Evolutionary conservation across 2,329 filamentous ascomycete genomes (phyloP), one percentile per base, ranked within the genome.

Genomic region (Rhinocladiella mackenziei): DNA sequence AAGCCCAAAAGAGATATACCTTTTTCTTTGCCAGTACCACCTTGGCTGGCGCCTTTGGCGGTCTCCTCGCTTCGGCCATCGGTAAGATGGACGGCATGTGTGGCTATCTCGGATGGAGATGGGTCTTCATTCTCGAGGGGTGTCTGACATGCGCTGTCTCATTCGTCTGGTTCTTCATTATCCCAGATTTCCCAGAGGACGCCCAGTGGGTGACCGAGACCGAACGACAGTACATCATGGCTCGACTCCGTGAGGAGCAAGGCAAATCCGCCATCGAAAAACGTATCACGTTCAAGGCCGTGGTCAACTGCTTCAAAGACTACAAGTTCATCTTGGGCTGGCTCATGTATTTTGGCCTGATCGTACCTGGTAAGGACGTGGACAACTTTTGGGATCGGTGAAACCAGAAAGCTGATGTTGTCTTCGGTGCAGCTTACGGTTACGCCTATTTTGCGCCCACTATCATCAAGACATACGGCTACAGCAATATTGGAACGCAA

Each of bases 1-100:
- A 97, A 67, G 88, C 89, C 2, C 91, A 97, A 66, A 87, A 88
- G 59, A 81, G 92, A 20, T 96, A 89, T 68, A 86, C 83, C 11
- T 89, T 97, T 72, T 68, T 97, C 74, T 97, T 97, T 72, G 82
- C 78, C 59, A 86, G 74, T 5, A 77, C 78, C 1, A 77, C 75
- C 1, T 67, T 80, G 1, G 77, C 79, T 2, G 78, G 78, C 33
- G 78, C 78, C 1, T 82, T 82, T 50, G 78, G 80, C 36, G 78
- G 78, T 13, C 66, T 83, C 7, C 65, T 83, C 11, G 79, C 79
- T 2, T 74, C 73, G 22, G 79, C 71, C 15, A 75, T 83, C 38
- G 72, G 76, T 22, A 74, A 79, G 58, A 78, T 83, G 73, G 56
- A 70, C 1, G 74, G 74, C 2, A 54, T 67, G 5, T 62, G 64